Evolutionary conservation across 345 rosid genomes (phyloP).

Genomic region (Citrus sinensis): DNA sequence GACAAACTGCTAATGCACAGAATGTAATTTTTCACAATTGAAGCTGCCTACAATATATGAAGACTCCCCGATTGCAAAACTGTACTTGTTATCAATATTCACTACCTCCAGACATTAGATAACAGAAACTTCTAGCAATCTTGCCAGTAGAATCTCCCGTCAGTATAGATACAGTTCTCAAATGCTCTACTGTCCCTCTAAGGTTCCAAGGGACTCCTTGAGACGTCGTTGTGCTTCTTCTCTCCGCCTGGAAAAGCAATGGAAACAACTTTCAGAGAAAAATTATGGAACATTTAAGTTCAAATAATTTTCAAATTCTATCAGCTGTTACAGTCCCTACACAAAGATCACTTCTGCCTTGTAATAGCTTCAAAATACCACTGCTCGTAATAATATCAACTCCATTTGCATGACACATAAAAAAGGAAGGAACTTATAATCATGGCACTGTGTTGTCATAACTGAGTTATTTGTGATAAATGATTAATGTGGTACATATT

Average conservation of each 20-base stretch:
- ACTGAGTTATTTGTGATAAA: not conserved
- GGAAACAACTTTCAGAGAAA: conserved; percentile 3
- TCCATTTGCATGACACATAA: not conserved
- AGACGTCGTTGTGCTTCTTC: conserved; percentile 76
- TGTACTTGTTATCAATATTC: not conserved
- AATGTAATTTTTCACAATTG: not conserved
- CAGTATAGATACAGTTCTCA: not conserved
- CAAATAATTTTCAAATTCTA: not conserved
- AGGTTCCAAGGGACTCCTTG: conserved; percentile 67
- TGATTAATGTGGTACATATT: not conserved
- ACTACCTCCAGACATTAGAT: not conserved
- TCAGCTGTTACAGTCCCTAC: too few species aligned
- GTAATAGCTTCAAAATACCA: too few species aligned
- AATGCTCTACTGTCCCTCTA: conserved; percentile 42
- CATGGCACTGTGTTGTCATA: too few species aligned
- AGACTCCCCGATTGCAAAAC: not conserved
- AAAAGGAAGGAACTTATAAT: not conserved
- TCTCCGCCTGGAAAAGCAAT: conserved; percentile 56
- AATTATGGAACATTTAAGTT: not conserved
- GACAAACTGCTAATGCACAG: not conserved
- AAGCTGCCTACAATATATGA: not conserved
- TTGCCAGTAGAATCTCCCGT: not conserved
- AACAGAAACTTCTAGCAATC: not conserved
- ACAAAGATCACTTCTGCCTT: not conserved
- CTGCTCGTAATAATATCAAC: not conserved